phyloP scores from a whole-genome alignment of 805 yeast species.

The Ogataea nonfermentans region DNA sequence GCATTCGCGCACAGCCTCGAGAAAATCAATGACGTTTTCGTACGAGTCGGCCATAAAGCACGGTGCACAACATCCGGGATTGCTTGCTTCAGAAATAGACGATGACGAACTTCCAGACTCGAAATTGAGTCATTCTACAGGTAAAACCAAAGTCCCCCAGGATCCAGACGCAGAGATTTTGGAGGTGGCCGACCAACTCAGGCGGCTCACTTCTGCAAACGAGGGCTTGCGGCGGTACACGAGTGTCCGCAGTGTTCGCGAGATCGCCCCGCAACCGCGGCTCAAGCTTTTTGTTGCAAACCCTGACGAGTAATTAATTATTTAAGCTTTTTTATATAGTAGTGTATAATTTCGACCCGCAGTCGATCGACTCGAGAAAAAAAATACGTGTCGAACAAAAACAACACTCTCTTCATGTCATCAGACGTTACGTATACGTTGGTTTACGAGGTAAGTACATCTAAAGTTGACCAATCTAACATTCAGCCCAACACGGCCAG shows the following conservation, averaged over 20 bases:
- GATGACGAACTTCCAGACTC: slow-evolving; percentile 50
- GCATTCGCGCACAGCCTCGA: slow-evolving; percentile 31
- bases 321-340: too few species aligned
- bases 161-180: slow-evolving; percentile 35
- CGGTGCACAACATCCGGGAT: slow-evolving; percentile 64
- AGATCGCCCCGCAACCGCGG: slow-evolving; percentile 34
- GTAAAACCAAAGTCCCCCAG: slow-evolving; percentile 30
- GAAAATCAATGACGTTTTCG: slow-evolving; percentile 26
- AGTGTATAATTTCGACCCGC: neutral
- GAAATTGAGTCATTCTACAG: slow-evolving; percentile 28
- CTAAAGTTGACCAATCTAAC: slow-evolving; percentile 8
- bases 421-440: slow-evolving; percentile 62
- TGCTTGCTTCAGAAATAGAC: slow-evolving; percentile 74
- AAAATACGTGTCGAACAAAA: slow-evolving; percentile 20
- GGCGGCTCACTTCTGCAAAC: slow-evolving; percentile 21
- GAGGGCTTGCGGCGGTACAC: slow-evolving; percentile 32
- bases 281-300: slow-evolving; percentile 56
- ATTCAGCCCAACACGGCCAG: slow-evolving; percentile 56
- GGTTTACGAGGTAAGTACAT: slow-evolving; percentile 55
- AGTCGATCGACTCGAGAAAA: slow-evolving; percentile 14
- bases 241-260: slow-evolving; percentile 34
- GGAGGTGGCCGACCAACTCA: slow-evolving; percentile 33
- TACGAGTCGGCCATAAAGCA: slow-evolving; percentile 51
- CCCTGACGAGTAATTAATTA: slow-evolving; percentile 40
- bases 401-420: slow-evolving; percentile 23